Evolutionary conservation across 306 rosid species (phyloP).

Genomic region (Pterocarpus macrocarpus): DNA sequence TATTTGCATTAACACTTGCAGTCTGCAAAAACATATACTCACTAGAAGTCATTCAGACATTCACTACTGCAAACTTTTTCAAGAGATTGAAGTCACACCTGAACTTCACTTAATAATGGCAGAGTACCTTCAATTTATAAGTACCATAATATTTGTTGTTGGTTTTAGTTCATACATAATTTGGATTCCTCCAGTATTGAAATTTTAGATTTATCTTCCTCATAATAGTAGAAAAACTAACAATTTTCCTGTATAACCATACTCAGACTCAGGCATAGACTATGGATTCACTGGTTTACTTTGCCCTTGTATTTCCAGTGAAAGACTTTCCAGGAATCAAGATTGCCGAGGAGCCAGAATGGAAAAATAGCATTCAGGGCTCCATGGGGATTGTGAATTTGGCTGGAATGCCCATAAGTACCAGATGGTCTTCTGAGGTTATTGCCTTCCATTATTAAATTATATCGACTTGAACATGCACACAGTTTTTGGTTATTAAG

Average conservation of each 20-base stretch:
- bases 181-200: constrained; percentile 2
- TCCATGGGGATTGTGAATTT: constrained; percentile 92
- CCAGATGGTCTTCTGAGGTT: constrained; percentile 97
- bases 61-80: constrained; percentile 11
- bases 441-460: constrained; percentile 30
- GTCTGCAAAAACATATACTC: constrained; percentile 28
- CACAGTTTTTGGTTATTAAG: constrained; percentile 3
- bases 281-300: constrained; percentile 44
- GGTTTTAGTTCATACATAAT: constrained; percentile 20
- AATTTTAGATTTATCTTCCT: constrained; percentile 24
- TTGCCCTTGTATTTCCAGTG: constrained; percentile 57
- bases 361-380: constrained; percentile 86
- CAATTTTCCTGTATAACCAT: constrained; percentile 1
- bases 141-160: constrained; percentile 30
- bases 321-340: constrained; percentile 84
- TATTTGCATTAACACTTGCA: constrained; percentile 38
- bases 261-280: background rate
- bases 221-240: background rate
- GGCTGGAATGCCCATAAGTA: constrained; percentile 96
- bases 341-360: constrained; percentile 83
- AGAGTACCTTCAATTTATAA: constrained; percentile 7
- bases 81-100: constrained; percentile 19
- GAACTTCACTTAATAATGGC: constrained; percentile 2
- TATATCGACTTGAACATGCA: constrained; percentile 12
- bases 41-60: background rate